Percentiles rank a stretch among this genome's conserved stretches.
phyloP scores from a whole-genome alignment of 306 rosid species.

The Casuarina cunninghamiana region DNA sequence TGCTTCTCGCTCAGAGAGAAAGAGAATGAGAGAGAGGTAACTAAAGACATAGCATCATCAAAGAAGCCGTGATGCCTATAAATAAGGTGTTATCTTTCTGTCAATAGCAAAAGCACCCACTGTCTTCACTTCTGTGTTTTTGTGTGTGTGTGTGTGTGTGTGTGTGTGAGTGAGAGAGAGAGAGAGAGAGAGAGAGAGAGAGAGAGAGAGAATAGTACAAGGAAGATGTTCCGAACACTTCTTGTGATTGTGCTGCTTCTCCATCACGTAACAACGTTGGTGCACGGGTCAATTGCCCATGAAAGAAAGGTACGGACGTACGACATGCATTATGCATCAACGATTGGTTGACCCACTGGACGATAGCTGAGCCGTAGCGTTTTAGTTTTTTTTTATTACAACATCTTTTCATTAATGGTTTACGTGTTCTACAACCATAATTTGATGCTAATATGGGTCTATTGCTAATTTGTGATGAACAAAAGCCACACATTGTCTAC shows the following conservation, averaged over 20 bases:
- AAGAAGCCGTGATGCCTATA: background rate
- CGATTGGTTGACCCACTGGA: background rate
- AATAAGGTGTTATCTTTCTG: background rate
- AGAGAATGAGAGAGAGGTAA: background rate
- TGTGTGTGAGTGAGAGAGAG: too few relatives aligned
- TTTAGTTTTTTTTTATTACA: too few relatives aligned
- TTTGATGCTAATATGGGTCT: background rate
- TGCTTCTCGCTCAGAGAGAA: constrained; percentile 15
- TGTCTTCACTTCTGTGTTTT: background rate
- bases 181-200: background rate
- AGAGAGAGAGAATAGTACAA: constrained; percentile 15
- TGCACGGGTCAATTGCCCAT: constrained; percentile 42
- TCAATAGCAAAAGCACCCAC: background rate
- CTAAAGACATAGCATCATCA: background rate
- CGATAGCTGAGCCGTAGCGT: background rate
- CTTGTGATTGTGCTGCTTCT: constrained; percentile 30
- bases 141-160: too few relatives aligned
- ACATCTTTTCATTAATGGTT: background rate
- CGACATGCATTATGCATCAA: background rate
- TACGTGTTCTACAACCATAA: background rate
- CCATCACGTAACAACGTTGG: constrained; percentile 8
- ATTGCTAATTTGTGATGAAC: constrained; percentile 14
- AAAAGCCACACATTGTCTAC: constrained; percentile 80
- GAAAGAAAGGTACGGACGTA: constrained; percentile 57
- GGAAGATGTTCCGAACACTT: constrained; percentile 23